Percentiles rank a stretch among this genome's conserved stretches.
Evolutionary conservation across 2,329 filamentous ascomycete genomes (phyloP).

Genomic region (Diaporthe eres): DNA sequence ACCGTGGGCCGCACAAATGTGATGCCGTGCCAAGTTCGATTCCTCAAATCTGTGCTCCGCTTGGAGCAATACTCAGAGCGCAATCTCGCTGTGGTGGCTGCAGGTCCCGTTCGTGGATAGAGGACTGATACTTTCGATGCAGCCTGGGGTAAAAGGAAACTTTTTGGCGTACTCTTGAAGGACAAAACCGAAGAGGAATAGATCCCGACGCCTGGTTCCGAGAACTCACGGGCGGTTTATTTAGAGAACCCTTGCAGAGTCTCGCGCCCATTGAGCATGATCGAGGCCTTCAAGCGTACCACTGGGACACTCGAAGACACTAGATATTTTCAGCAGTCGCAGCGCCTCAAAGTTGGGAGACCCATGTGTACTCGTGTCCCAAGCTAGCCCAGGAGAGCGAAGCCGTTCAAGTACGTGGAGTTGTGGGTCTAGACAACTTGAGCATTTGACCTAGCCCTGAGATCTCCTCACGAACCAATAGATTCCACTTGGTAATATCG

Average conservation of each 20-base stretch:
- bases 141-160: too few species aligned
- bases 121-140: neutral
- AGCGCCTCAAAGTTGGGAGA: neutral
- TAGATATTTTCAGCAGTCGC: neutral
- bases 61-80: neutral
- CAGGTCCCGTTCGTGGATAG: neutral
- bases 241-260: neutral
- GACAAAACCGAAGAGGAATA: neutral
- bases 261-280: conserved; percentile 14
- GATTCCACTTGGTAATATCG: neutral
- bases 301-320: neutral
- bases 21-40: conserved; percentile 2
- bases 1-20: neutral
- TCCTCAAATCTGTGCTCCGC: conserved; percentile 18
- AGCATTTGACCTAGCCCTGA: conserved; percentile 9
- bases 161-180: neutral
- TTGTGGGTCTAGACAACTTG: neutral
- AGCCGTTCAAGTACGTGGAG: neutral
- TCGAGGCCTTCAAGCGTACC: neutral
- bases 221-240: neutral
- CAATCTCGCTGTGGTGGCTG: neutral
- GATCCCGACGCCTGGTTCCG: neutral
- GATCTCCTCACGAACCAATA: neutral
- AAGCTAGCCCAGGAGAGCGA: neutral
- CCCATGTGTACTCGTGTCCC: neutral